Percentiles rank a stretch among this genome's conserved stretches.
These are phyloP conservation scores for Vavraia culicis DNA, from an alignment of 371 early-diverging fungal genomes.

Conservation along the genomic window DNA sequence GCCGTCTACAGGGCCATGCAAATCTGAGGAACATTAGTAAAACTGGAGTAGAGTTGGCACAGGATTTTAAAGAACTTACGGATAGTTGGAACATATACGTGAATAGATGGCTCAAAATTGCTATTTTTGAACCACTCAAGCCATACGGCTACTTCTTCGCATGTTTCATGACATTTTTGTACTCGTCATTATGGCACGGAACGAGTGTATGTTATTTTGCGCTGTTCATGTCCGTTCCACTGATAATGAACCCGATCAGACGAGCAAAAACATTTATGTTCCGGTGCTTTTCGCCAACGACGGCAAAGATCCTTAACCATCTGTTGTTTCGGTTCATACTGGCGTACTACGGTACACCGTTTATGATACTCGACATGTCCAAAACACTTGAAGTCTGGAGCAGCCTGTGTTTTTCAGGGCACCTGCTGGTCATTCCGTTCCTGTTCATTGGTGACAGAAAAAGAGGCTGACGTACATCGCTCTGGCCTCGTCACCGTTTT, in stretches of 20 bases:
- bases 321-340: constrained; percentile 22
- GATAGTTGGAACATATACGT: constrained; percentile 31
- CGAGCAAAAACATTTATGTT: constrained; percentile 8
- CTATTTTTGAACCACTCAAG: constrained; percentile 25
- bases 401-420: constrained; percentile 27
- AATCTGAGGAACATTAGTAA: constrained; percentile 20
- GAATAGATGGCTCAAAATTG: constrained; percentile 24
- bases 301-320: constrained; percentile 4
- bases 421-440: no score
- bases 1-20: constrained; percentile 6
- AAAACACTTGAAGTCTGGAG: constrained; percentile 21
- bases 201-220: constrained; percentile 27
- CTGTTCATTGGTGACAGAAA: no score
- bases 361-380: constrained; percentile 23
- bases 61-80: constrained; percentile 25
- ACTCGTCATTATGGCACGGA: constrained; percentile 31
- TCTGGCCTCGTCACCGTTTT: no score
- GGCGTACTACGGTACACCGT: constrained; percentile 26
- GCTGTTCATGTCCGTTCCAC: constrained; percentile 24
- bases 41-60: constrained; percentile 26
- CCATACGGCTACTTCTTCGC: constrained; percentile 13
- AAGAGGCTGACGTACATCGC: no score
- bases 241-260: constrained; percentile 7
- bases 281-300: background rate
- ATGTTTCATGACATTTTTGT: constrained; percentile 12